Conservation (phyloP, 164 flowering plant species). For the Euptelea pleiosperma region DNA sequence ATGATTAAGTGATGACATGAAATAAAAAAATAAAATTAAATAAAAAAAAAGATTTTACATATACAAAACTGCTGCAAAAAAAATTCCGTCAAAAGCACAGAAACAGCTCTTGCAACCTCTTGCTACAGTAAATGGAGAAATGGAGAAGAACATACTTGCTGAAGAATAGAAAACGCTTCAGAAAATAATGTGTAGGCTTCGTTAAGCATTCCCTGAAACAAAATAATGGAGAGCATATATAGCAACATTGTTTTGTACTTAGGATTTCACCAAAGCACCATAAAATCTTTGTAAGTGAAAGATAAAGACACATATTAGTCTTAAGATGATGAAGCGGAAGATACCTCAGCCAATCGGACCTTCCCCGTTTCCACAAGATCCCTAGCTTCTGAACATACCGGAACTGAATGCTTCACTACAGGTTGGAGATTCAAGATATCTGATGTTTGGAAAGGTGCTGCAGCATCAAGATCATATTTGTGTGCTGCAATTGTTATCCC, state of each 20-base stretch:
- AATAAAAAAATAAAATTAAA: conserved; percentile 2
- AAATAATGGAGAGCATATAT: not conserved
- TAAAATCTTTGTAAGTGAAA: not conserved
- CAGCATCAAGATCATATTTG: conserved; percentile 67
- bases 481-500: conserved; percentile 78
- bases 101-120: too few species aligned
- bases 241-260: not conserved
- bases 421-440: conserved; percentile 88
- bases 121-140: not conserved
- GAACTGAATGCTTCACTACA: conserved; percentile 91
- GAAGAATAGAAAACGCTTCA: conserved; percentile 93
- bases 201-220: conserved; percentile 87
- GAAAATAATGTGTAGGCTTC: conserved; percentile 89
- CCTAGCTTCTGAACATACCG: conserved; percentile 89
- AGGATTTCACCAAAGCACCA: not conserved
- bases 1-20: not conserved
- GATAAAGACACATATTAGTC: not conserved
- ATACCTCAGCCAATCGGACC: conserved; percentile 85
- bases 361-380: conserved; percentile 94
- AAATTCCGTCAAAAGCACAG: too few species aligned
- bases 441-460: conserved; percentile 63
- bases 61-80: too few species aligned
- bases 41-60: conserved; percentile 2
- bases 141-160: conserved; percentile 55
- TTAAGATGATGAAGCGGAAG: conserved; percentile 6